These are phyloP conservation scores for Deuterostichococcus epilithicus DNA, from an alignment of 139 green algal species.

Conservation along the genomic window DNA sequence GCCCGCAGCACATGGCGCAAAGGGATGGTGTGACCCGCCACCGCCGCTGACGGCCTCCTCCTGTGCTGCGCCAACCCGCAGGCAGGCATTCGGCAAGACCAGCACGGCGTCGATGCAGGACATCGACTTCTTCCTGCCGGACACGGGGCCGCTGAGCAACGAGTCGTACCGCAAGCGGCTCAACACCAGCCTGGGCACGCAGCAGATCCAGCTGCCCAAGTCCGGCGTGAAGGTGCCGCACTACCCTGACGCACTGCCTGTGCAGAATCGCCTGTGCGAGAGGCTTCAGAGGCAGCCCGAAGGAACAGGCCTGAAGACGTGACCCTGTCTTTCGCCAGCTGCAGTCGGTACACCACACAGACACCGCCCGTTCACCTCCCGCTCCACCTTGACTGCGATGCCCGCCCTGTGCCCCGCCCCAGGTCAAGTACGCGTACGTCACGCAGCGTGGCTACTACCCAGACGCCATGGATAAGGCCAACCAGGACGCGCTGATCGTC, in stretches of 20 bases:
- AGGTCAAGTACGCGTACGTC: constrained; percentile 75
- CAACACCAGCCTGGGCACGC: constrained; percentile 35
- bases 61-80: background rate
- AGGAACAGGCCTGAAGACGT: too few species aligned
- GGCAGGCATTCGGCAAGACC: background rate
- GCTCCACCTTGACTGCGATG: too few species aligned
- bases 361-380: too few species aligned
- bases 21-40: too few species aligned
- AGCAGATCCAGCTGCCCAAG: constrained; percentile 40
- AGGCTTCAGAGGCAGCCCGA: too few species aligned
- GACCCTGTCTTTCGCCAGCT: too few species aligned
- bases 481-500: constrained; percentile 83
- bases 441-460: constrained; percentile 89
- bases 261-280: too few species aligned
- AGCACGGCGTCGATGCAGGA: background rate
- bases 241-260: background rate
- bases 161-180: constrained; percentile 60
- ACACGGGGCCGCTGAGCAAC: constrained; percentile 44
- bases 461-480: constrained; percentile 75
- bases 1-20: too few species aligned
- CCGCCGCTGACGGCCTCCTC: too few species aligned
- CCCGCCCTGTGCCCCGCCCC: constrained; percentile 35
- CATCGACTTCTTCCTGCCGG: constrained; percentile 14
- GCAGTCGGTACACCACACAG: too few species aligned
- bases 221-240: background rate